Base-by-base conservation (phyloP, 1,284 basidiomycete genomes). In the Erythrobasidium hasegawianum region DNA sequence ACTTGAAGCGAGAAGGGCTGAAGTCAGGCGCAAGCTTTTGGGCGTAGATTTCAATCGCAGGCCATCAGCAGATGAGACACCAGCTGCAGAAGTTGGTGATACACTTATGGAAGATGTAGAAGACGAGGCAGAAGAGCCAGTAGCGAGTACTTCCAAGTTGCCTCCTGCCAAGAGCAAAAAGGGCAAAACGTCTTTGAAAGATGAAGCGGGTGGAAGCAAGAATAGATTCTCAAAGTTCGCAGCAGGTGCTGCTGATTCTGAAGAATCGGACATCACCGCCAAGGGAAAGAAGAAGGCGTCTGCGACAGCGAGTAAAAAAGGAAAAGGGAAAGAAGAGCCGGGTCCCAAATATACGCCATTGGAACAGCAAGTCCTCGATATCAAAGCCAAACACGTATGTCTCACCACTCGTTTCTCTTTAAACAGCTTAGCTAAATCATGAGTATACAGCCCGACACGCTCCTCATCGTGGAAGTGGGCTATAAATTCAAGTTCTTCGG, bases 401-500 rank as follows among this genome's bases (percentile, higher is more conserved):
- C n/a, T 39, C n/a, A n/a, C n/a, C n/a, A n/a, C 8, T 20, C 10
- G 13, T 14, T 53, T 22, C 20, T 24, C 9, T 20, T 16, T 53
- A 5, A n/a, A n/a, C n/a, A n/a, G n/a, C n/a, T n/a, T n/a, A n/a
- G n/a, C n/a, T n/a, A n/a, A n/a, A n/a, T n/a, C n/a, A n/a, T n/a
- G n/a, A 22, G 7, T 5, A 5, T 16, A 20, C 16, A 73, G 40
- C 72, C 72, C 0, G 73, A 72, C 10, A 69, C 71, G 1, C n/a
- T 75, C 1, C 64, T 75, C 14, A 59, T 71, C 18, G 43, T 75
- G 24, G 72, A 75, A 57, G 72, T 73, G 29, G 72, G 73, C n/a
- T 74, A 74, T 70, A 69, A 69, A 33, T 72, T 70, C 65, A 68
- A 67, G 41, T 75, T 74, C 69, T 74, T 69, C 41, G 57, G 67